These are phyloP conservation scores for Jamesozyma spencerorum DNA, from an alignment of 805 yeast genomes.

Conservation along the genomic window DNA sequence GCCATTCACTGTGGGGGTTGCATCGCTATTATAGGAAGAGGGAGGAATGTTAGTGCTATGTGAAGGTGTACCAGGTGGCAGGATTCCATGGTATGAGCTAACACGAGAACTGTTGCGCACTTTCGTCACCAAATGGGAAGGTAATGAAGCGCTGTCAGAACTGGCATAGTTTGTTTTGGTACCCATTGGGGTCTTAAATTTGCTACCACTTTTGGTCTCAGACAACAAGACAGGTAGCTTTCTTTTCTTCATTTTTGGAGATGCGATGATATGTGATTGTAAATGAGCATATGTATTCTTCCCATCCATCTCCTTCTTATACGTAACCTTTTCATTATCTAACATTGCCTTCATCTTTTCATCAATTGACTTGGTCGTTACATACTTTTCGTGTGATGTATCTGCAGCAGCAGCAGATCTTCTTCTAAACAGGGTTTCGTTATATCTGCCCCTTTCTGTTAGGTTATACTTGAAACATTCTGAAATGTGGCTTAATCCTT, in stretches of 20 bases:
- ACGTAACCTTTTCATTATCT: conserved; percentile 16
- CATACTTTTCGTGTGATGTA: conserved; percentile 6
- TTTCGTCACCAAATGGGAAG: conserved; percentile 26
- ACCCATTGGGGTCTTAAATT: conserved; percentile 24
- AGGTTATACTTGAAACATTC: conserved; percentile 19
- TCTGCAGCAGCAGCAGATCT: conserved; percentile 14
- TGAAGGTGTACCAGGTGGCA: conserved; percentile 12
- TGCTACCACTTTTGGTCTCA: conserved; percentile 13
- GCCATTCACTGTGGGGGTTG: conserved; percentile 3
- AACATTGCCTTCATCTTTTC: conserved; percentile 22
- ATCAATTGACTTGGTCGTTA: conserved; percentile 17
- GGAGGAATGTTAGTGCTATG: conserved; percentile 12
- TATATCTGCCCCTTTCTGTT: conserved; percentile 30
- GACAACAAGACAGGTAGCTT: conserved; percentile 28
- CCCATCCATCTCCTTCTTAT: conserved; percentile 10
- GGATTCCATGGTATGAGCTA: conserved; percentile 7
- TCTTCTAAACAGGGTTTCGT: conserved; percentile 11
- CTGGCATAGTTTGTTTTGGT: conserved; percentile 6
- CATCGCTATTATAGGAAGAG: conserved; percentile 4
- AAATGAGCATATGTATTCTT: conserved; percentile 25
- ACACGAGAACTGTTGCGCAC: conserved; percentile 7
- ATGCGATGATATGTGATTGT: conserved; percentile 23
- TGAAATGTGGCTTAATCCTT: conserved; percentile 23
- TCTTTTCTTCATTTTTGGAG: conserved; percentile 21
- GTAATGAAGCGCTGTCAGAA: conserved; percentile 15